Conservation (phyloP, 2,329 filamentous ascomycete genomes). For the Venturia asperata region DNA sequence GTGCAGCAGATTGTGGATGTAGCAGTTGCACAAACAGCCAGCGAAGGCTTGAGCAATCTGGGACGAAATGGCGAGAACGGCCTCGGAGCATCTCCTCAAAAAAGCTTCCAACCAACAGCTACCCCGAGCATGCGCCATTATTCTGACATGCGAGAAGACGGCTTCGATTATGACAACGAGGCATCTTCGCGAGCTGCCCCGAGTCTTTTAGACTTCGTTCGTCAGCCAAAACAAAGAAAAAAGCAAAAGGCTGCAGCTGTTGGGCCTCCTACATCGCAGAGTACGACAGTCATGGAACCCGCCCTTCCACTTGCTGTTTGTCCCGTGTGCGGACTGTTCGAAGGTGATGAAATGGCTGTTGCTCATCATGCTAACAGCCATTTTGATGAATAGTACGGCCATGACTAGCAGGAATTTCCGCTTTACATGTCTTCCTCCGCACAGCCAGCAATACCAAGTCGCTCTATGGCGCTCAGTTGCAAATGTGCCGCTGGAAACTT, state of each 20-base stretch:
- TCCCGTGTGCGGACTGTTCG: constrained; percentile 18
- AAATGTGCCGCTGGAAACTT: neutral
- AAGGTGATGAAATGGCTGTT: constrained; percentile 16
- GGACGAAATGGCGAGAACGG: constrained; percentile 17
- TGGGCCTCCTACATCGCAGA: neutral
- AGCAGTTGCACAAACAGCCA: constrained; percentile 22
- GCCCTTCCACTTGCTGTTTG: constrained; percentile 1
- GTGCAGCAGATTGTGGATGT: constrained; percentile 55
- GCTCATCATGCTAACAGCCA: constrained; percentile 17
- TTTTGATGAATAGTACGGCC: constrained; percentile 14
- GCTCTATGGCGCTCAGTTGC: neutral
- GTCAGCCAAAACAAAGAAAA: constrained; percentile 1
- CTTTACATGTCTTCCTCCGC: neutral
- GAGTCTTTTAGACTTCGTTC: constrained; percentile 13
- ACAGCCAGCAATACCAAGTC: neutral
- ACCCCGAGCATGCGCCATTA: neutral
- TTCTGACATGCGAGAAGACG: constrained; percentile 11
- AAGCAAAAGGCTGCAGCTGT: neutral
- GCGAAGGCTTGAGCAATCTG: constrained; percentile 16
- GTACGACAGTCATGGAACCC: neutral
- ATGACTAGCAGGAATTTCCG: neutral
- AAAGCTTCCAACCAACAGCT: neutral
- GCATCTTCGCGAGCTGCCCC: neutral
- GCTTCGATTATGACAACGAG: constrained; percentile 15
- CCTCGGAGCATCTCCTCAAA: neutral